These are phyloP conservation scores for Sphagnurus paluster DNA, from an alignment of 1,284 basidiomycete genomes.

Conservation along the genomic window DNA sequence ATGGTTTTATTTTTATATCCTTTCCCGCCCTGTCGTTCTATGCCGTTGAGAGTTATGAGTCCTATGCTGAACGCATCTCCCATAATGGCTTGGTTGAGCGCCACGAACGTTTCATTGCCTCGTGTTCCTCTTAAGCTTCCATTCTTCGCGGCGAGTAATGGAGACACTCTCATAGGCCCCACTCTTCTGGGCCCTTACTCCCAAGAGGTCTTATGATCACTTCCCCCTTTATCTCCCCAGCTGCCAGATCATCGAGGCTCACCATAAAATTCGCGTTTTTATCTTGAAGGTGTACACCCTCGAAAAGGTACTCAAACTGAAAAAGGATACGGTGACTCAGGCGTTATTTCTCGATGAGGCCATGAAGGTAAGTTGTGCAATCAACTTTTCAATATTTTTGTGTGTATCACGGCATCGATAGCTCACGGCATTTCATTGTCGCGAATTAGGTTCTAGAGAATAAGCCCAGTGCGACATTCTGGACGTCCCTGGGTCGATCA, in stretches of 20 bases:
- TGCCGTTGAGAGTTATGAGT: background rate
- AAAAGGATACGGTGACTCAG: conserved; percentile 80
- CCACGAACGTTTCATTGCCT: conserved; percentile 15
- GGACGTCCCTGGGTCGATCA: conserved; percentile 79
- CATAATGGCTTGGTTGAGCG: conserved; percentile 6
- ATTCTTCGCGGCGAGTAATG: background rate
- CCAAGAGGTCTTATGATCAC: background rate
- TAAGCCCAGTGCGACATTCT: conserved; percentile 89
- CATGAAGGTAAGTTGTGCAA: conserved; percentile 77
- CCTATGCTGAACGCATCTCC: background rate
- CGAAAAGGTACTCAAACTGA: conserved; percentile 89
- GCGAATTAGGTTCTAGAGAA: conserved; percentile 72
- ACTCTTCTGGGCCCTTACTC: background rate
- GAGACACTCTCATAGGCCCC: background rate
- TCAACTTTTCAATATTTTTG: background rate
- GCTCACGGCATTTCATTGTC: too few relatives aligned
- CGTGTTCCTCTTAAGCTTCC: conserved; percentile 4
- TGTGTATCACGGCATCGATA: background rate
- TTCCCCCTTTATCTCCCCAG: too few relatives aligned
- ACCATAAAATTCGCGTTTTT: background rate
- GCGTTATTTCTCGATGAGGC: conserved; percentile 87
- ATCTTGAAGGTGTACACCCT: conserved; percentile 80
- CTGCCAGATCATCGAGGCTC: too few relatives aligned
- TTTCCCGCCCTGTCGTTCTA: background rate
- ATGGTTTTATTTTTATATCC: background rate